Conservation (phyloP, 163 green algal genomes). For the Coccomyxa subellipsoidea region DNA sequence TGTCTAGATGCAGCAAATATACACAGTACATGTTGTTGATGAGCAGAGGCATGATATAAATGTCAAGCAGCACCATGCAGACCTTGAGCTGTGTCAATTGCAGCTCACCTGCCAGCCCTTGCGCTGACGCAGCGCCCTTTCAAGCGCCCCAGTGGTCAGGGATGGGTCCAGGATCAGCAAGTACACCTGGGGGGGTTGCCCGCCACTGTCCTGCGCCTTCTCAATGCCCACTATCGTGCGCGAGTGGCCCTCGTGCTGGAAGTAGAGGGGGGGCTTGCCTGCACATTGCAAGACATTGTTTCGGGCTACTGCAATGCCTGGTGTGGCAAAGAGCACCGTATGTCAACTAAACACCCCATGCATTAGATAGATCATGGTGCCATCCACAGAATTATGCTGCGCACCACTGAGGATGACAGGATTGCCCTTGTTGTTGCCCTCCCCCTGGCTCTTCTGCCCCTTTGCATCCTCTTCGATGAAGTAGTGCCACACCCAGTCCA, state of each 20-base stretch:
- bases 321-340: no score
- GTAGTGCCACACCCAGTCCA: conserved; percentile 85
- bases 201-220: conserved; percentile 19
- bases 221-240: conserved; percentile 85
- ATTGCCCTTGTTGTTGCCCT: not conserved
- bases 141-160: conserved; percentile 13
- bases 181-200: conserved; percentile 13
- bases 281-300: no score
- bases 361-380: not conserved
- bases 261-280: conserved; percentile 73
- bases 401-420: conserved; percentile 1
- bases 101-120: conserved; percentile 17
- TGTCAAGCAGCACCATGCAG: no score
- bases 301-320: no score
- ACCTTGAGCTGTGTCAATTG: no score
- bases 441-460: not conserved
- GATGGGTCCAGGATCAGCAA: conserved; percentile 64
- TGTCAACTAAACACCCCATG: no score
- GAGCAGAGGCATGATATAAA: not conserved
- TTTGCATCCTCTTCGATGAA: conserved; percentile 36
- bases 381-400: no score
- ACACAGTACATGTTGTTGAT: no score
- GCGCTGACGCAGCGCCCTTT: conserved; percentile 18
- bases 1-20: not conserved
- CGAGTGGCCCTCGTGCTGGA: conserved; percentile 88